A percentile compares a stretch with the other conserved stretches of the same genome.
Evolutionary conservation across 1,284 basidiomycete genomes (phyloP).

Genomic region (Ganoderma boninense): DNA sequence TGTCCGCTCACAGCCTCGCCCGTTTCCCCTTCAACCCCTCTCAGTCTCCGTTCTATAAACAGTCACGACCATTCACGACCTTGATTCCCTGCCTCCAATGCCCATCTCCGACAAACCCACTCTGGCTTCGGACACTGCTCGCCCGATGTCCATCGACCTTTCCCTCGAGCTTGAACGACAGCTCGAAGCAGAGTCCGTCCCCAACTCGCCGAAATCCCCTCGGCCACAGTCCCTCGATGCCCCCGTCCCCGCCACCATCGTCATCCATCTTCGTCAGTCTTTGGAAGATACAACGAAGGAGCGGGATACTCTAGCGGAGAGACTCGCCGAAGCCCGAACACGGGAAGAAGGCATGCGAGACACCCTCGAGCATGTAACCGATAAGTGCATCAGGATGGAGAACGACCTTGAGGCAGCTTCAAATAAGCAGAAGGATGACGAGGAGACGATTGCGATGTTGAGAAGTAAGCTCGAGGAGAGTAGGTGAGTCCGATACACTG

Average conservation of each 20-base stretch:
- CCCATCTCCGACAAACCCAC: slow-evolving; percentile 29
- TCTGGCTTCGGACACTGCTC: slow-evolving; percentile 29
- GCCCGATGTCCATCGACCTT: slow-evolving; percentile 77
- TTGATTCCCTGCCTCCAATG: slow-evolving; percentile 31
- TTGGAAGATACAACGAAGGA: slow-evolving; percentile 70
- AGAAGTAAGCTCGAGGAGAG: slow-evolving; percentile 92
- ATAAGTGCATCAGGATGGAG: slow-evolving; percentile 69
- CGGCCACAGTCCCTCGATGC: slow-evolving; percentile 72
- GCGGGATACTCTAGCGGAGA: slow-evolving; percentile 65
- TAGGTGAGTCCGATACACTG: slow-evolving; percentile 55
- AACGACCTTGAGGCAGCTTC: slow-evolving; percentile 66
- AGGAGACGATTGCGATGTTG: slow-evolving; percentile 82
- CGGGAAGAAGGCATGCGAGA: slow-evolving; percentile 68
- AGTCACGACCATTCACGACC: slow-evolving; percentile 28
- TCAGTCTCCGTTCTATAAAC: slow-evolving; percentile 7
- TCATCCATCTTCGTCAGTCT: slow-evolving; percentile 70
- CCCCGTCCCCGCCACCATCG: slow-evolving; percentile 76
- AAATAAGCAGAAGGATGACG: slow-evolving; percentile 75
- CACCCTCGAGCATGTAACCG: slow-evolving; percentile 66
- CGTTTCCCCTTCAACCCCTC: slow-evolving; percentile 3
- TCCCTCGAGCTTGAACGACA: slow-evolving; percentile 79
- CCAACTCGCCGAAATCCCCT: slow-evolving; percentile 36
- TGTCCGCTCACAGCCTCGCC: slow-evolving; percentile 14
- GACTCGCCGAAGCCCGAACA: slow-evolving; percentile 57
- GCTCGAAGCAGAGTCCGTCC: slow-evolving; percentile 70